These are phyloP conservation scores for Knoxia roxburghii DNA, from an alignment of 257 asterid genomes.

Conservation along the genomic window DNA sequence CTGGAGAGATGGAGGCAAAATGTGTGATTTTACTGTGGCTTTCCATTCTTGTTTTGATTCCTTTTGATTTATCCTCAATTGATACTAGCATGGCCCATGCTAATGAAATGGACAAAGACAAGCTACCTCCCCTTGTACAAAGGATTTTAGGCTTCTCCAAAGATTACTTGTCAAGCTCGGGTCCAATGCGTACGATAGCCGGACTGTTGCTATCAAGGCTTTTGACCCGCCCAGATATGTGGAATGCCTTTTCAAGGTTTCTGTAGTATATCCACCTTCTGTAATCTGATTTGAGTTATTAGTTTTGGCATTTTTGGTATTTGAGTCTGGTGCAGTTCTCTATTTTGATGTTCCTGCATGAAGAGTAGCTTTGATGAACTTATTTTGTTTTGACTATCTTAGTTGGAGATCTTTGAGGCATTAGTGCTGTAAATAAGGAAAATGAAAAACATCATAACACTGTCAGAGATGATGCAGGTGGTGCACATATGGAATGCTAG, in stretches of 20 bases:
- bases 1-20: constrained; percentile 97
- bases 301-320: no score
- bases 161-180: constrained; percentile 81
- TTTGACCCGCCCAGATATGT: constrained; percentile 92
- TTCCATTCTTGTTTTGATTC: constrained; percentile 86
- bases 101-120: constrained; percentile 33
- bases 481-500: neutral
- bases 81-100: constrained; percentile 65
- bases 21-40: constrained; percentile 88
- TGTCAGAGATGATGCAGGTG: neutral
- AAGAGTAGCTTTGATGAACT: neutral
- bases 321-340: no score
- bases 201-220: constrained; percentile 87
- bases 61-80: constrained; percentile 86
- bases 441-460: neutral
- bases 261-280: neutral
- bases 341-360: neutral
- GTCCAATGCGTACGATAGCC: constrained; percentile 90
- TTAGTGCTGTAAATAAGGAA: neutral
- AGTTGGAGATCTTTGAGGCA: neutral
- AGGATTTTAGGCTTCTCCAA: constrained; percentile 65
- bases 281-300: neutral
- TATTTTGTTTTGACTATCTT: neutral
- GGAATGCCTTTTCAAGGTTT: constrained; percentile 70
- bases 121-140: constrained; percentile 73